Evolutionary conservation across 768 basidiomycete genomes (phyloP).

Genomic region (Tylopilus cervinicoccineus): DNA sequence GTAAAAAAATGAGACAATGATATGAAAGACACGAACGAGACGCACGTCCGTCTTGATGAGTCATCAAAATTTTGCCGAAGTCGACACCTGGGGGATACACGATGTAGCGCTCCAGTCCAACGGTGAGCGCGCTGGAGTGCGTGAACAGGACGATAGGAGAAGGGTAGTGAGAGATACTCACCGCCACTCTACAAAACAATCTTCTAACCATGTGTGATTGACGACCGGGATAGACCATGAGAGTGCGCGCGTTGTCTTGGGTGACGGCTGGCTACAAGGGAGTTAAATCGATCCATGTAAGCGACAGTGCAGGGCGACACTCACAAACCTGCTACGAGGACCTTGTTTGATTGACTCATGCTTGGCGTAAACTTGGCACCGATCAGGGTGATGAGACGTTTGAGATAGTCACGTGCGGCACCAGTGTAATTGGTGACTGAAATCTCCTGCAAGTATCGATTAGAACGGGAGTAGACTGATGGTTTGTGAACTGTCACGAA

Average conservation of each 20-base stretch:
- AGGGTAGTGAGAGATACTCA: background rate
- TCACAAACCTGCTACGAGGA: constrained; percentile 81
- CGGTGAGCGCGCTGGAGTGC: constrained; percentile 43
- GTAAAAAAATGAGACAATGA: background rate
- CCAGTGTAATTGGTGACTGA: constrained; percentile 90
- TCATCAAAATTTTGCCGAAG: constrained; percentile 44
- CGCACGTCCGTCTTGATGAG: constrained; percentile 15
- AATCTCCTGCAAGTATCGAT: constrained; percentile 49
- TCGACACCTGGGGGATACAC: constrained; percentile 65
- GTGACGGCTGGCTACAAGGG: constrained; percentile 32
- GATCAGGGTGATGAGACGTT: constrained; percentile 71
- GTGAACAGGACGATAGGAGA: background rate
- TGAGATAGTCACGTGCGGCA: constrained; percentile 81
- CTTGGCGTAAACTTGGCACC: constrained; percentile 81
- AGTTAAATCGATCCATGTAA: background rate
- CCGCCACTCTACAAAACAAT: constrained; percentile 81
- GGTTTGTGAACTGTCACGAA: constrained; percentile 33
- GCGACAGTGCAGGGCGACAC: constrained; percentile 23
- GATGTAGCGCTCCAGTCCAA: constrained; percentile 64
- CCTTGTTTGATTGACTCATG: constrained; percentile 74
- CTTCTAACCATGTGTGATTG: constrained; percentile 90
- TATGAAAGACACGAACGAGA: background rate
- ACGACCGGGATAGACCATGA: constrained; percentile 84
- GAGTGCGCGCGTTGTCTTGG: constrained; percentile 69
- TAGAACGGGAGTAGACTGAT: background rate